Base-by-base conservation (phyloP, 2,329 filamentous ascomycete genomes). In the Venturia asperata region DNA sequence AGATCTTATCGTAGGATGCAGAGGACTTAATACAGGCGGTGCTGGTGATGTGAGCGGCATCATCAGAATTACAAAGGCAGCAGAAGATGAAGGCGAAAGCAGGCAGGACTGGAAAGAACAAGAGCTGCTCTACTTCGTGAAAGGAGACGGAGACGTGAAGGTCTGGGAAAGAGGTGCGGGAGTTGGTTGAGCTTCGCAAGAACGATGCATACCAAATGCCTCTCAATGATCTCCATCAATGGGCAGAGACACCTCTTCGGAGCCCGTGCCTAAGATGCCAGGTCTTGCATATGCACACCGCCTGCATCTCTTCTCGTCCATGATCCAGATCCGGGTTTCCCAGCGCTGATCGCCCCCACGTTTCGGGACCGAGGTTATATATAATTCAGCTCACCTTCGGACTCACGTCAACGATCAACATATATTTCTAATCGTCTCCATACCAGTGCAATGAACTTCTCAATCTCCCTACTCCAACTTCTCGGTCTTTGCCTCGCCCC, bases 41-140 rank as follows among this genome's bases (percentile, higher is more conserved):
- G 92, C 93, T 68, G 87, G 84, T 73, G 93, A 97, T 76, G 90
- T 97, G 41, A 96, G 90, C 76, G 93, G 93, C 2, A 91, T 96
- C 55, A 72, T 97, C 68, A 83, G 92, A 69, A 81, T 94, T 62
- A 92, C 89, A 21, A 80, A 82, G 56, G 87, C 87, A 3, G 79
- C 78, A 19, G 76, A 72, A 47, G 74, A 71, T 69, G 78, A 73
- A 52, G 72, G 70, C 21, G 72, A 75, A 19, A 73, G 68, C 4
- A 64, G 70, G 5, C 70, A 70, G 19, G 70, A 67, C 65, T 69
- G 67, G 19, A 72, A 77, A 62, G 83, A 90, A 70, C 85, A 81
- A 67, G 93, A 97, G 77, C 83, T 89, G 72, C 72, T 97, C 73
- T 97, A 96, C 78, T 86, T 89, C 72, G 85, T 96, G 39, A 85